Evolutionary conservation across 495 filamentous ascomycete genomes (phyloP).

Genomic region (Apiosordaria backusii): DNA sequence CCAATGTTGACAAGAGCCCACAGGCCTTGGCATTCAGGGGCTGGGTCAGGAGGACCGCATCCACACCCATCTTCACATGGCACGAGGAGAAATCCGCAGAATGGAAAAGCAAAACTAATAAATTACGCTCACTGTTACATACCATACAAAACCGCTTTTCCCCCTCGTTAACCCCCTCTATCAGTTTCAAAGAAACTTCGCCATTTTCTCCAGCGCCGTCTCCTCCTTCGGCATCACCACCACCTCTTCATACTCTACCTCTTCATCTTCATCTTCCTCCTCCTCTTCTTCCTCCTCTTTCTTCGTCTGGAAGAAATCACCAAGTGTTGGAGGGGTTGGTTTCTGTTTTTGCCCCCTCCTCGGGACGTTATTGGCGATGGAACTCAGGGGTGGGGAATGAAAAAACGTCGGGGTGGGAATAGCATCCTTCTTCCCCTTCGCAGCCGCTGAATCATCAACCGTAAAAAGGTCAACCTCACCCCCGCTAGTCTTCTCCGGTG

Average conservation of each 20-base stretch:
- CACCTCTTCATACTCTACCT: slow-evolving; percentile 18
- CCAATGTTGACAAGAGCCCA: background rate
- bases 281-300: background rate
- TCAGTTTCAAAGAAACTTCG: slow-evolving; percentile 9
- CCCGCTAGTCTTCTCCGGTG: too few relatives aligned
- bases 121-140: background rate
- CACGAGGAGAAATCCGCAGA: too few relatives aligned
- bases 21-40: background rate
- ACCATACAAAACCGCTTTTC: background rate
- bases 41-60: too few relatives aligned
- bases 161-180: background rate
- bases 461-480: too few relatives aligned
- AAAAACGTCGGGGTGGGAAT: too few relatives aligned
- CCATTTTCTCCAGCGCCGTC: slow-evolving; percentile 17
- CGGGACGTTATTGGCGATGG: too few relatives aligned
- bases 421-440: background rate
- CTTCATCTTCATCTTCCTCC: background rate
- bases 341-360: background rate
- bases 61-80: background rate
- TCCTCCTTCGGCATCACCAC: slow-evolving; percentile 14
- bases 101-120: background rate
- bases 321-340: background rate
- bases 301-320: background rate
- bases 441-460: too few relatives aligned
- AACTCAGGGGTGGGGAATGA: too few relatives aligned